phyloP scores from a whole-genome alignment of 2,329 filamentous ascomycete species.

The Phaeoacremonium minimum region DNA sequence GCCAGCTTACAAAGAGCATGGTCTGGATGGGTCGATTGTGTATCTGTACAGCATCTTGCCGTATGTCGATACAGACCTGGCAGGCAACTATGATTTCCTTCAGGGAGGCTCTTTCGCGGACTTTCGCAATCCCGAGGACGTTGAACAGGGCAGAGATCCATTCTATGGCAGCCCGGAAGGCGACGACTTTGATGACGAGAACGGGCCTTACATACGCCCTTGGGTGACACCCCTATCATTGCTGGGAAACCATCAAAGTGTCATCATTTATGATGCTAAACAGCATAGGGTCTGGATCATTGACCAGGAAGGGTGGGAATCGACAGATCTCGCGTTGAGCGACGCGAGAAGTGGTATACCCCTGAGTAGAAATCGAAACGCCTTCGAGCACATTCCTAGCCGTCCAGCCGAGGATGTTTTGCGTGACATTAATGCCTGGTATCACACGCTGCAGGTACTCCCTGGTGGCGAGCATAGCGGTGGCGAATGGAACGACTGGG shows the following conservation, averaged over 20 bases:
- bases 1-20: conserved; percentile 8
- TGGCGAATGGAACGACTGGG: not conserved
- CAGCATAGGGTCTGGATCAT: not conserved
- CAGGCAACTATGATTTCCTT: conserved; percentile 11
- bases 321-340: not conserved
- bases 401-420: not conserved
- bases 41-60: conserved; percentile 20
- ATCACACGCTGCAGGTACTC: not conserved
- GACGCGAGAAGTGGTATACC: not conserved
- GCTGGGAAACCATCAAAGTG: conserved; percentile 13
- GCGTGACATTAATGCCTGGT: not conserved
- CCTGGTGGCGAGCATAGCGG: not conserved
- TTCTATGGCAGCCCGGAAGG: conserved; percentile 4
- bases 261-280: not conserved
- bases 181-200: conserved; percentile 11
- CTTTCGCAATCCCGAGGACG: conserved; percentile 11
- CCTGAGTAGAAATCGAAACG: not conserved
- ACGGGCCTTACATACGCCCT: conserved; percentile 13
- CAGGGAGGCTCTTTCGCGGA: conserved; percentile 12
- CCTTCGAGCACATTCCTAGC: not conserved
- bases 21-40: conserved; percentile 13
- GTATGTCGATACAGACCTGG: conserved; percentile 12
- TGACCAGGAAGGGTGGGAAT: not conserved
- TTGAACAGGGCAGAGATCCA: conserved; percentile 11
- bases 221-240: conserved; percentile 21